A percentile compares a stretch with the other conserved stretches of the same genome.
Evolutionary conservation across 768 basidiomycete species (phyloP).

Genomic region (Auricularia cornea): DNA sequence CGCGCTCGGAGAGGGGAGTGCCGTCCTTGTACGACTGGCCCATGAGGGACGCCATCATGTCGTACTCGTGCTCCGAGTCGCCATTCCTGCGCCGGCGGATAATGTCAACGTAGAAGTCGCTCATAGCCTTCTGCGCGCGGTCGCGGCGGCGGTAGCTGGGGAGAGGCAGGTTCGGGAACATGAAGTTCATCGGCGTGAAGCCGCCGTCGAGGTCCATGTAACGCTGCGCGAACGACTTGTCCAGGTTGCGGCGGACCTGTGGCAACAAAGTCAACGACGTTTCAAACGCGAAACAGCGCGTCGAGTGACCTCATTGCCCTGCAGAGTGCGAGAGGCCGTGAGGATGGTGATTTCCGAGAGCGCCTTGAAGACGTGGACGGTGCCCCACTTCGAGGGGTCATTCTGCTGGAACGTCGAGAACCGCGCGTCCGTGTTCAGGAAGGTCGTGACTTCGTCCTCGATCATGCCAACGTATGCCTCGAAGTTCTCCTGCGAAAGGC

Average conservation of each 20-base stretch:
- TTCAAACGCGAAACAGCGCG: too few relatives aligned
- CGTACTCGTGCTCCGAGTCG: slow-evolving; percentile 50
- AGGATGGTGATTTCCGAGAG: slow-evolving; percentile 89
- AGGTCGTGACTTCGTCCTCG: slow-evolving; percentile 64
- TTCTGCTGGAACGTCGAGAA: slow-evolving; percentile 57
- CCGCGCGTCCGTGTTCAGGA: slow-evolving; percentile 53
- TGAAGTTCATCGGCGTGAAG: slow-evolving; percentile 91
- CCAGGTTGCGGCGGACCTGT: slow-evolving; percentile 57
- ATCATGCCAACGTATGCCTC: slow-evolving; percentile 73
- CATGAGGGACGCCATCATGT: slow-evolving; percentile 87
- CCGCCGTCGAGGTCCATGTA: slow-evolving; percentile 91
- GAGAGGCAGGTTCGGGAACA: slow-evolving; percentile 89
- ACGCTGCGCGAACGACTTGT: slow-evolving; percentile 76
- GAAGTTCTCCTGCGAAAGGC: slow-evolving; percentile 87
- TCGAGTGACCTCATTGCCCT: slow-evolving; percentile 58
- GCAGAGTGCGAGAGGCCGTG: slow-evolving; percentile 88
- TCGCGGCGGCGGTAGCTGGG: slow-evolving; percentile 87
- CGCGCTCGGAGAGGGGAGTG: slow-evolving; percentile 66
- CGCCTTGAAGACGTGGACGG: slow-evolving; percentile 62
- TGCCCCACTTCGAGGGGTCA: slow-evolving; percentile 68
- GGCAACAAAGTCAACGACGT: too few relatives aligned
- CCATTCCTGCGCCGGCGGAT: slow-evolving; percentile 61
- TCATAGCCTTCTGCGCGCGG: slow-evolving; percentile 85
- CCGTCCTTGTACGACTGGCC: slow-evolving; percentile 81
- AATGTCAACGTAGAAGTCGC: slow-evolving; percentile 85